Evolutionary conservation across 176 grass and related monocot genomes (phyloP).

Genomic region (Ananas comosus): DNA sequence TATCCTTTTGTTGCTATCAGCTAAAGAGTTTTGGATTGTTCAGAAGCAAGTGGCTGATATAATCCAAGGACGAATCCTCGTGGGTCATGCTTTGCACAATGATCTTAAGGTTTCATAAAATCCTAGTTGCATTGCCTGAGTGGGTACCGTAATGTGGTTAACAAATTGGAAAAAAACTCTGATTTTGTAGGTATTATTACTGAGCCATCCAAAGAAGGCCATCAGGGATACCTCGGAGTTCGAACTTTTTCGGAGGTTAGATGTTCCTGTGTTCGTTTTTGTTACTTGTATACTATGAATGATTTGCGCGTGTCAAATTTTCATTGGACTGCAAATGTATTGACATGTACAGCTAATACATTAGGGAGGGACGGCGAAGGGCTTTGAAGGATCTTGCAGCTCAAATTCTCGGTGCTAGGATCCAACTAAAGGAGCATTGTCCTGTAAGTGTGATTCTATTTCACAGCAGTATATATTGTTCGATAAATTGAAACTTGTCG

Average conservation of each 20-base stretch:
- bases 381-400: conserved; percentile 78
- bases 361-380: conserved; percentile 48
- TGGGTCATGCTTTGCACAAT: conserved; percentile 95
- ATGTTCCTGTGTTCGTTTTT: conserved; percentile 3
- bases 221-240: conserved; percentile 86
- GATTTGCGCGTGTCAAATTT: conserved; percentile 13
- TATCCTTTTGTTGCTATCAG: conserved; percentile 30
- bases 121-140: conserved; percentile 2
- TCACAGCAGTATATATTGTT: background rate
- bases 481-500: background rate
- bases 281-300: conserved; percentile 3
- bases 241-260: conserved; percentile 59
- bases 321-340: conserved; percentile 15
- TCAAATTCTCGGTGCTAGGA: conserved; percentile 81
- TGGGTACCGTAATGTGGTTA: background rate
- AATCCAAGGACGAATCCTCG: conserved; percentile 71
- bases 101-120: conserved; percentile 66
- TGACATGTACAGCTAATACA: conserved; percentile 20
- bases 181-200: conserved; percentile 48
- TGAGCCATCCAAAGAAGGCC: conserved; percentile 84
- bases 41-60: conserved; percentile 75
- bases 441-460: conserved; percentile 43
- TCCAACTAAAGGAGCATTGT: conserved; percentile 68
- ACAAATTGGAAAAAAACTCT: conserved; percentile 4
- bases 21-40: conserved; percentile 66